Conservation (phyloP, 306 rosid species). For the Quillaja saponaria region DNA sequence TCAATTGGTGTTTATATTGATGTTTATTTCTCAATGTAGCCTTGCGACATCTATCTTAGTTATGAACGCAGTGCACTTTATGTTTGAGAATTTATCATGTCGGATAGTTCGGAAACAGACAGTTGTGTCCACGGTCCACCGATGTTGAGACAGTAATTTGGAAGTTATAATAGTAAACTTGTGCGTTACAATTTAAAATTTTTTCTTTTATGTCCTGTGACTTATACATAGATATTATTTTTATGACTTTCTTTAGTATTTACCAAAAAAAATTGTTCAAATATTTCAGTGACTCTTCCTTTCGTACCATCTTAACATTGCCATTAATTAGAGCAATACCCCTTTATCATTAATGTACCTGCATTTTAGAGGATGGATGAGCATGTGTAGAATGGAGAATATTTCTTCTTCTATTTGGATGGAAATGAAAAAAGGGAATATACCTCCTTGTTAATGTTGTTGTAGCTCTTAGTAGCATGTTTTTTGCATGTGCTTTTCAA, state of each 20-base stretch:
- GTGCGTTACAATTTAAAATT: conserved; percentile 11
- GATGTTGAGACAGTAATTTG: conserved; percentile 9
- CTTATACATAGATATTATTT: not conserved
- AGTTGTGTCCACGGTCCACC: conserved; percentile 7
- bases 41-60: conserved; percentile 1
- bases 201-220: not conserved
- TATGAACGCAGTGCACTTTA: conserved; percentile 3
- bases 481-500: no score
- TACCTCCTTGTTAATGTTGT: no score
- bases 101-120: conserved; percentile 4
- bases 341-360: not conserved
- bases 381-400: conserved; percentile 1
- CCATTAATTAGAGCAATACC: not conserved
- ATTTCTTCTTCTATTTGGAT: not conserved
- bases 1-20: conserved; percentile 1
- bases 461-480: no score
- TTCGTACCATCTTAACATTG: no score
- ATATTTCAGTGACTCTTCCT: not conserved
- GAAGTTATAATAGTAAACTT: not conserved
- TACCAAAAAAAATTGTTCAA: no score
- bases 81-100: conserved; percentile 9
- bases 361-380: no score
- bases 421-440: not conserved
- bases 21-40: conserved; percentile 16
- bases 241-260: no score